These are phyloP conservation scores for Lactarius evosmus DNA, from an alignment of 768 basidiomycete genomes.

Conservation along the genomic window DNA sequence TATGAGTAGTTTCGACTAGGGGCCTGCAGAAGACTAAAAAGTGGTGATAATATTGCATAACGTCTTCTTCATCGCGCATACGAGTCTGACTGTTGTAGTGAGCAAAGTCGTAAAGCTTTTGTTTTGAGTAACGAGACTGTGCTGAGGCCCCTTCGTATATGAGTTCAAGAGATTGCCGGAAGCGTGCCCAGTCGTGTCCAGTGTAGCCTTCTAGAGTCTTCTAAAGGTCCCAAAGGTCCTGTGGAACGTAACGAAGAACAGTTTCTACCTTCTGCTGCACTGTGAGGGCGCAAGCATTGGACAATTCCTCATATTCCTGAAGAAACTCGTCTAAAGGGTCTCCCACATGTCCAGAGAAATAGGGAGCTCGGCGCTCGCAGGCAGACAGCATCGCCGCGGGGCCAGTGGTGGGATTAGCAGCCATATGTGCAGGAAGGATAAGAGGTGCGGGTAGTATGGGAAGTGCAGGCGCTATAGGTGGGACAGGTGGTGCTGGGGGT, in stretches of 20 bases:
- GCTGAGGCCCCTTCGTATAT: neutral
- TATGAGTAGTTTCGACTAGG: neutral
- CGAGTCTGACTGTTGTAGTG: neutral
- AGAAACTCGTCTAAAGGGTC: neutral
- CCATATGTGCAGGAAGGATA: no score
- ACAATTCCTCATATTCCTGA: neutral
- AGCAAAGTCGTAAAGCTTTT: neutral
- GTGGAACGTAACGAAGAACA: neutral
- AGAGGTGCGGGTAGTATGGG: no score
- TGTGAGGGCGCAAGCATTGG: neutral
- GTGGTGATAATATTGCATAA: neutral
- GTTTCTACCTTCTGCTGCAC: neutral
- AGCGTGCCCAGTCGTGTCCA: neutral
- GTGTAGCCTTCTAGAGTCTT: neutral
- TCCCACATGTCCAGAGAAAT: neutral
- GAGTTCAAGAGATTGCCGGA: fast-evolving
- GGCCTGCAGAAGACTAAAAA: neutral
- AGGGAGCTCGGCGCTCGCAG: neutral
- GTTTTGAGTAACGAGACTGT: neutral
- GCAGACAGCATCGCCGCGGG: no score
- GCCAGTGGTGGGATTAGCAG: no score
- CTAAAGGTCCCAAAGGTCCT: neutral
- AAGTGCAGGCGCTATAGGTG: no score
- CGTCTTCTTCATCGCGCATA: neutral
- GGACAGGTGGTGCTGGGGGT: no score